These are phyloP conservation scores for Vaccinium myrtillus DNA, from an alignment of 148 eudicot species.

Conservation along the genomic window DNA sequence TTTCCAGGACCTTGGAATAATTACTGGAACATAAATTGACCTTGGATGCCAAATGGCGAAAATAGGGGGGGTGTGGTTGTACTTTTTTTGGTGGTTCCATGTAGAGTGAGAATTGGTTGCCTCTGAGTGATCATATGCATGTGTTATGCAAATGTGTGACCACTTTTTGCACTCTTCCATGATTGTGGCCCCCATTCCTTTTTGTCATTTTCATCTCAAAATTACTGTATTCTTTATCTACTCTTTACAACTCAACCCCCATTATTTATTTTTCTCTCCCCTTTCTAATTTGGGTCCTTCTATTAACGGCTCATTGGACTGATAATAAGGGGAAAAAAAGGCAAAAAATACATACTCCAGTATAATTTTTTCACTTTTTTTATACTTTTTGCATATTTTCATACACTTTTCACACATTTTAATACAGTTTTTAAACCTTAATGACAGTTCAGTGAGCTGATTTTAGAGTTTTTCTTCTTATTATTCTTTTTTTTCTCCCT, in stretches of 20 bases:
- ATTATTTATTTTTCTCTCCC: background rate
- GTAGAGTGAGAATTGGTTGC: constrained; percentile 10
- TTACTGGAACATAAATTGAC: constrained; percentile 12
- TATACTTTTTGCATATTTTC: too few species aligned
- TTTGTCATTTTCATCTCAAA: constrained; percentile 15
- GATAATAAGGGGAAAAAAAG: too few species aligned
- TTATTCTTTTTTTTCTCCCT: background rate
- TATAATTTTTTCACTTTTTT: too few species aligned
- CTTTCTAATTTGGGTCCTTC: too few species aligned
- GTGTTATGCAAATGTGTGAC: constrained; percentile 12
- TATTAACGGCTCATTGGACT: too few species aligned
- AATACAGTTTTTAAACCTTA: too few species aligned
- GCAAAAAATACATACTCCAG: too few species aligned
- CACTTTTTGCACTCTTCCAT: constrained; percentile 9
- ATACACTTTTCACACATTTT: too few species aligned
- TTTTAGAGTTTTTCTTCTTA: too few species aligned
- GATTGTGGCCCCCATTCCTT: background rate
- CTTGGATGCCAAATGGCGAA: constrained; percentile 16
- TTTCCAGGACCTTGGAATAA: too few species aligned
- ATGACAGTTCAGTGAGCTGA: too few species aligned
- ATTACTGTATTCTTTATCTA: background rate
- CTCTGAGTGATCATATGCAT: constrained; percentile 17
- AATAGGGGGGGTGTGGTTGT: background rate
- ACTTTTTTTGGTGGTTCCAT: background rate
- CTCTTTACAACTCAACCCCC: constrained; percentile 7